Evolutionary conservation across 2,329 filamentous ascomycete species (phyloP).

Genomic region (Fusarium acutatum): DNA sequence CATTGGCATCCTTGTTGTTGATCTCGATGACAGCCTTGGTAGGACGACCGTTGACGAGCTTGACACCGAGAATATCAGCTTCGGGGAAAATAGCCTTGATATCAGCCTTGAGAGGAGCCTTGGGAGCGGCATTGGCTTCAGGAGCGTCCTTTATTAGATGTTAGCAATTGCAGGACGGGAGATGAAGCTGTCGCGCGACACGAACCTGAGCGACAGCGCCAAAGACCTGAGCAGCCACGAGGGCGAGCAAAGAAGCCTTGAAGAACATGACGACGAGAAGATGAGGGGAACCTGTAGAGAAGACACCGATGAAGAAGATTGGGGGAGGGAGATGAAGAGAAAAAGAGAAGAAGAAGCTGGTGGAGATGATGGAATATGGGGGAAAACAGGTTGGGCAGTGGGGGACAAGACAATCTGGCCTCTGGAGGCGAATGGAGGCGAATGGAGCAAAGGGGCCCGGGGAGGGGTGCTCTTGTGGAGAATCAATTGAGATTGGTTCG

Average conservation of each 20-base stretch:
- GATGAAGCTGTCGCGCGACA: constrained; percentile 33
- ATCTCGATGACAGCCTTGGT: constrained; percentile 85
- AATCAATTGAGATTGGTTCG: background rate
- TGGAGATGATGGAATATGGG: constrained; percentile 35
- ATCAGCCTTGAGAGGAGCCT: constrained; percentile 64
- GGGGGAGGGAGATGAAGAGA: constrained; percentile 1
- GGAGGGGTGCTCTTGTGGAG: constrained; percentile 25
- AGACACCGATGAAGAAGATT: constrained; percentile 6
- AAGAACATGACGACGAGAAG: constrained; percentile 69
- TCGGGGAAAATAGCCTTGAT: constrained; percentile 71
- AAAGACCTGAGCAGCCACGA: constrained; percentile 75
- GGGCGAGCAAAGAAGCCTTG: constrained; percentile 74
- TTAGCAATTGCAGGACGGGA: background rate
- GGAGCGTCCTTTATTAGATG: constrained; percentile 16
- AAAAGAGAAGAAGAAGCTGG: constrained; percentile 20
- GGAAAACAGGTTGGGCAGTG: constrained; percentile 13
- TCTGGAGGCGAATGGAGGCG: constrained; percentile 28
- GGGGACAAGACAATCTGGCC: constrained; percentile 45
- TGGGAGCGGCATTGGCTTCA: constrained; percentile 35
- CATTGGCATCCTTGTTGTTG: constrained; percentile 80
- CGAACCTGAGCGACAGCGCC: constrained; percentile 71
- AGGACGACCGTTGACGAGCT: constrained; percentile 90
- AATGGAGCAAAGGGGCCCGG: constrained; percentile 18
- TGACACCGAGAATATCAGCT: constrained; percentile 90
- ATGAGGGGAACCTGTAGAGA: constrained; percentile 13